These are phyloP conservation scores for Spathaspora hagerdaliae DNA, from an alignment of 805 yeast genomes.

Conservation along the genomic window DNA sequence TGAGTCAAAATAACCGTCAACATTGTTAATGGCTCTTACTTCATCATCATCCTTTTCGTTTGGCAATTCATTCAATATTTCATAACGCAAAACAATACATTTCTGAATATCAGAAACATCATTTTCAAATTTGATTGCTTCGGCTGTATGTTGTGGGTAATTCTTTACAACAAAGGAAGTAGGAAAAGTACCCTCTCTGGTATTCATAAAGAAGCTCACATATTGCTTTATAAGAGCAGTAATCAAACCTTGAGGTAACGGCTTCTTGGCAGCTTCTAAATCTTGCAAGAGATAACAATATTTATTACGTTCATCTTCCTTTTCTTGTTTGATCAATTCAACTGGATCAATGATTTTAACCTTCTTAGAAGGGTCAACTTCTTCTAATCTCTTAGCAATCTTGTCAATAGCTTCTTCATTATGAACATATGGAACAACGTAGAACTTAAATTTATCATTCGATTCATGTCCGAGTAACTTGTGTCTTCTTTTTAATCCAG, in stretches of 20 bases:
- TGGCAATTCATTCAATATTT: slow-evolving; percentile 18
- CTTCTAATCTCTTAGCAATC: slow-evolving; percentile 14
- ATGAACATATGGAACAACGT: slow-evolving; percentile 34
- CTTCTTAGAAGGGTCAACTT: slow-evolving; percentile 9
- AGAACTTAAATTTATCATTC: slow-evolving; percentile 37
- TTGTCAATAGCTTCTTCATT: slow-evolving; percentile 14
- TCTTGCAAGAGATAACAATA: slow-evolving; percentile 54
- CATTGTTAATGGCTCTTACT: slow-evolving; percentile 36
- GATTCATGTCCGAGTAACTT: slow-evolving; percentile 36
- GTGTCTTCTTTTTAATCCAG: slow-evolving; percentile 49
- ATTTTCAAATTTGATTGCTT: slow-evolving; percentile 70
- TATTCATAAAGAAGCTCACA: slow-evolving; percentile 29
- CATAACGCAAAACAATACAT: slow-evolving; percentile 32
- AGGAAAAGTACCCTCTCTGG: slow-evolving; percentile 33
- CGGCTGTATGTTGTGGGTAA: slow-evolving; percentile 60
- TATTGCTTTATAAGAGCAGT: slow-evolving; percentile 47
- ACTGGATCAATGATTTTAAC: slow-evolving; percentile 49
- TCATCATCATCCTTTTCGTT: slow-evolving; percentile 15
- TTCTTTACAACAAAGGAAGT: slow-evolving; percentile 50
- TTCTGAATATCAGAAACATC: slow-evolving; percentile 52
- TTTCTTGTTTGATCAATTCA: slow-evolving; percentile 44
- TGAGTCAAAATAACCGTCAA: slow-evolving; percentile 61
- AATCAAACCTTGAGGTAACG: slow-evolving; percentile 43
- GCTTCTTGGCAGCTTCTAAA: slow-evolving; percentile 20
- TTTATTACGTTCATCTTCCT: slow-evolving; percentile 37